Evolutionary conservation across 2,329 filamentous ascomycete species (phyloP), one percentile per base, ranked within the genome.

Genomic region (Fusarium subglutinans): DNA sequence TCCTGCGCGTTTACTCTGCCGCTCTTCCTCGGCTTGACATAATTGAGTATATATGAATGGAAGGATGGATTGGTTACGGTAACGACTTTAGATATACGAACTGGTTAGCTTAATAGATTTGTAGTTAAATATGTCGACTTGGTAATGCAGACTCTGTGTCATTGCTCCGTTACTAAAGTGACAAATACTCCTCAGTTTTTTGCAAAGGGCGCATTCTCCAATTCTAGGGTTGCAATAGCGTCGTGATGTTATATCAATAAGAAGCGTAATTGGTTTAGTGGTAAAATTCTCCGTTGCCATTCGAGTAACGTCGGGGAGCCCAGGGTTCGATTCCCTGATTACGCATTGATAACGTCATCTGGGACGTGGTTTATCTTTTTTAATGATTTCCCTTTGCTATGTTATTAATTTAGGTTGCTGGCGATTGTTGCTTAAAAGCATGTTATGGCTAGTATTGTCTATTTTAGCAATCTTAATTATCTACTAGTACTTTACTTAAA

Each of bases 1-100:
- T 54, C 69, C 9, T 79, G 77, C 45, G 50, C 77, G 0, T 79
- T 79, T 41, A 35, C 68, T 17, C 64, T 79, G 30, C 77, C 77
- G 5, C 37, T 79, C 3, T 79, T 78, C 75, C 76, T 79, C 30
- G 77, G 77, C 18, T 56, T 79, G 56, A 79, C 77, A 17, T 78
- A 44, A 72, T 28, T 22, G 5, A 20, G 18, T 37, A 26, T 35
- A 6, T 45, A 45, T 51, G 14, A 24, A 40, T 22, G 51, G 24
- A 8, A 28, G n/a, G 10, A 54, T 44, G 38, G 10, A 26, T 57
- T 8, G 37, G 28, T n/a, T n/a, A 60, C 5, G 37, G 54, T 60
- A 50, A 63, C 38, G 54, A 43, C 61, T 60, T 22, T 48, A 60
- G 40, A 65, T 65, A 63, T n/a, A 63, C 33, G 62, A 53, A 51